Percentiles rank a stretch among this genome's conserved stretches.
These are phyloP conservation scores for Cadophora sp. DNA, from an alignment of 2,329 filamentous ascomycete species.

Conservation along the genomic window DNA sequence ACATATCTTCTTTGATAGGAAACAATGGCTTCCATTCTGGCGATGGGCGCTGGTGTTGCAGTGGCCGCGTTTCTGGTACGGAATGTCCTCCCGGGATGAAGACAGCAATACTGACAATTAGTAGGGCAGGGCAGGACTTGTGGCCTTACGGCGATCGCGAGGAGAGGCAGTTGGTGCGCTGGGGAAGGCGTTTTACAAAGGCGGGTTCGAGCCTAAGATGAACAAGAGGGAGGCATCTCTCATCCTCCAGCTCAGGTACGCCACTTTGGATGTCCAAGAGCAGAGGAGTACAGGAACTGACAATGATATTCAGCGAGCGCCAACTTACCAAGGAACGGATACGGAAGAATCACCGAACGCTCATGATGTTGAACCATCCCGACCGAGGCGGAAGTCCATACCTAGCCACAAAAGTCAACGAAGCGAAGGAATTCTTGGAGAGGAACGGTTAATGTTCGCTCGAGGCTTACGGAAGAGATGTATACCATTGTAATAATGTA, in stretches of 20 bases:
- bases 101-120: slow-evolving; percentile 30
- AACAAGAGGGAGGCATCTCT: slow-evolving; percentile 88
- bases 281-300: slow-evolving; percentile 8
- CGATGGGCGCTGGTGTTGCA: slow-evolving; percentile 66
- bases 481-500: slow-evolving; percentile 27
- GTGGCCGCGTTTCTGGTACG: slow-evolving; percentile 70
- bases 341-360: slow-evolving; percentile 90
- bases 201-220: slow-evolving; percentile 97
- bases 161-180: slow-evolving; percentile 76
- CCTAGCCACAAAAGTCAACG: slow-evolving; percentile 96
- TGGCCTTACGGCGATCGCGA: slow-evolving; percentile 84
- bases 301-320: slow-evolving; percentile 69
- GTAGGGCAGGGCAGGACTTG: slow-evolving; percentile 89
- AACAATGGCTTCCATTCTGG: slow-evolving; percentile 64
- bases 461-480: slow-evolving; percentile 12
- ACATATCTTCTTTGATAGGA: background rate
- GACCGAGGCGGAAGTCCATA: slow-evolving; percentile 97
- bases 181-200: slow-evolving; percentile 96
- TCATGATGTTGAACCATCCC: slow-evolving; percentile 98
- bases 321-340: slow-evolving; percentile 90
- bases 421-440: slow-evolving; percentile 95
- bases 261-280: too few species aligned
- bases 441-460: slow-evolving; percentile 64
- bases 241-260: slow-evolving; percentile 88
- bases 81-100: slow-evolving; percentile 13